Base-by-base conservation (phyloP, 176 grass and related monocot species). In the Alopecurus myosuroides region DNA sequence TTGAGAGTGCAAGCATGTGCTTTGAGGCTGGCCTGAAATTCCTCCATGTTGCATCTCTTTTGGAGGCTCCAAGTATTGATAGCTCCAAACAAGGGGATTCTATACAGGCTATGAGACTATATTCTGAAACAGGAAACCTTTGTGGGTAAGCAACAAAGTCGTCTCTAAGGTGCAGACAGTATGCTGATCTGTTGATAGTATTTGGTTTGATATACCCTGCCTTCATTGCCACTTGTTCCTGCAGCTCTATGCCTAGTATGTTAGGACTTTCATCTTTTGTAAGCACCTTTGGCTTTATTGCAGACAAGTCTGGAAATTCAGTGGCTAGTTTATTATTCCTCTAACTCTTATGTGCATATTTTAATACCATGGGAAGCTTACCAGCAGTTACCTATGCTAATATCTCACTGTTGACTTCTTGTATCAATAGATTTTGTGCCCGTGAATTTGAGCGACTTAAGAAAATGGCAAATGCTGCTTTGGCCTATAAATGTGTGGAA, bases 401-500 rank as follows among this genome's bases (percentile, higher is more conserved):
- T 71, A 36, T 74, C 26, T 55, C 60, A 40, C 34, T 78, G 18
- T 52, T 90, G 79, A 22, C 25, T 74, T 86, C 4, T 70, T 72
- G 61, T 89, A 48, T 83, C 53, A 79, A 66, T 81, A 98, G 96
- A 82, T 98, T 94, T 66, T 93, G 91, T 37, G 96, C 91, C 30
- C 85, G 86, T 78, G 87, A 88, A 87, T 95, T 94, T 87, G 93
- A 98, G 84, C 82, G 84, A 73, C 80, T 82, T 68, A 98, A 95
- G 72, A 92, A 92, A 88, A 95, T 89, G 89, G 93, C 85, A 51
- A 92, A 90, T 84, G 93, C 93, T 70, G 80, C 96, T 74, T 90
- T 98, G 78, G 93, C 96, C 83, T 95, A 92, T 89, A 98, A 98
- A 85, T 98, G 96, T 88, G 81, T 98, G 31, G 96, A 95, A 84